Evolutionary conservation across 2,329 filamentous ascomycete genomes (phyloP), one percentile per base, ranked within the genome.

Genomic region (Neurospora sp.): DNA sequence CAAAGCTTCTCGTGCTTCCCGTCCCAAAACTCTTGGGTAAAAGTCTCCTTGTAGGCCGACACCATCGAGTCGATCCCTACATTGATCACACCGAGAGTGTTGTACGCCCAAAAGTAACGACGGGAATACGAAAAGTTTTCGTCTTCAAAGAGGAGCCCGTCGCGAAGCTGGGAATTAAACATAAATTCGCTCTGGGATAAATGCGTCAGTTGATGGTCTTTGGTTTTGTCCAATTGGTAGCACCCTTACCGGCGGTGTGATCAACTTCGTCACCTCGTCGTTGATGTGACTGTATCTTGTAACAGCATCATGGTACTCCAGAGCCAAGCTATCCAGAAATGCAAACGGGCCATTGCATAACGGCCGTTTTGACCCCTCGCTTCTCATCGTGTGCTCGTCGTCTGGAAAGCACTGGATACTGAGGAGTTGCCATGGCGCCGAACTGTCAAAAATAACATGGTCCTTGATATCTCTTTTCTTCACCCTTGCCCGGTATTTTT

Each of bases 91-190:
- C 85, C 86, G 3, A 89, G 82, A 3, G 86, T 87, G 77, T 89
- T 87, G 74, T 85, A 88, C 0, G 86, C 86, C 84, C 87, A 89
- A 75, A 89, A 89, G 74, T 89, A 89, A 17, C 87, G 82, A 0
- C 86, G 81, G 17, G 86, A 87, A 78, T 87, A 89, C 1, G 87
- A 89, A 74, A 88, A 89, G 69, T 86, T 78, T 68, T 82, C 81
- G 74, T 89, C 87, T 76, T 90, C 87, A 73, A 89, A 89, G 1
- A 89, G 81, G 0, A 89, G 81, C 73, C 84, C 84, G 77, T 88
- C 86, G 13, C 87, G 82, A 5, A 88, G 78, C 23, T 82, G 80
- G 46, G 81, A 80, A 71, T 88, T 81, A 74, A 89, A 90, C 77
- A 90, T 86, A 76, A 89, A 89, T 38, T 86, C 81, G 4, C 81